Evolutionary conservation across 768 basidiomycete genomes (phyloP), one percentile per base, ranked within the genome.

Genomic region (Tulasnella sp.): DNA sequence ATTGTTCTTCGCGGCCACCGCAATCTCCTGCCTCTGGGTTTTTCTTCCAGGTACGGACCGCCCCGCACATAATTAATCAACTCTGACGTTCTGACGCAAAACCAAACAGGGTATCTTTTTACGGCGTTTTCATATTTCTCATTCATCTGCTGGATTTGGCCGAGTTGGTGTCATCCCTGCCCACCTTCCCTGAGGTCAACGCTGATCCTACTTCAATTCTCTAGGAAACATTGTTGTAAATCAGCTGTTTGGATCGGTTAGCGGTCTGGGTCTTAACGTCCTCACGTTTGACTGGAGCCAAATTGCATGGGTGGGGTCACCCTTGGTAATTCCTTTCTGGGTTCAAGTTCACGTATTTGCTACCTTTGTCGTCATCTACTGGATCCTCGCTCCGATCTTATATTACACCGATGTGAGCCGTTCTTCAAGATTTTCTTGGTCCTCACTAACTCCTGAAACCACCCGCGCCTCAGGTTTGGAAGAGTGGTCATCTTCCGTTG

Each of bases 261-360:
- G 90, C 1, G 97, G 97, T 0, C 84, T 96, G 61, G 97, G 97
- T 11, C 91, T 98, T 91, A 91, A 94, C 75, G 77, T 96, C 74
- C 81, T 98, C 79, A 98, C 96, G 2, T 98, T 98, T 83, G 97
- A 99, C 84, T 99, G 97, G 97, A 81, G 88, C 85, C 88, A 92
- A 81, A 89, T 93, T 70, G 80, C 88, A 23, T 93, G 88, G 88
- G 88, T 91, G 73, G 90, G 89, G 3, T 90, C 89, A 48, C 93
- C 93, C 11, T 84, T 94, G 73, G 89, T 91, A 85, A 88, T 91
- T 51, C 98, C 97, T 2, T 99, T 97, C 97, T 99, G 97, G 97
- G 98, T 96, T 1, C 89, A 94, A 83, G 92, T 92, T 40, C 96
- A 99, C 83, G 88, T 96, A 79, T 94, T 95, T 82, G 81, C 83